Evolutionary conservation across 2,329 filamentous ascomycete species (phyloP), one percentile per base, ranked within the genome.

Genomic region (Cordyceps sp.): DNA sequence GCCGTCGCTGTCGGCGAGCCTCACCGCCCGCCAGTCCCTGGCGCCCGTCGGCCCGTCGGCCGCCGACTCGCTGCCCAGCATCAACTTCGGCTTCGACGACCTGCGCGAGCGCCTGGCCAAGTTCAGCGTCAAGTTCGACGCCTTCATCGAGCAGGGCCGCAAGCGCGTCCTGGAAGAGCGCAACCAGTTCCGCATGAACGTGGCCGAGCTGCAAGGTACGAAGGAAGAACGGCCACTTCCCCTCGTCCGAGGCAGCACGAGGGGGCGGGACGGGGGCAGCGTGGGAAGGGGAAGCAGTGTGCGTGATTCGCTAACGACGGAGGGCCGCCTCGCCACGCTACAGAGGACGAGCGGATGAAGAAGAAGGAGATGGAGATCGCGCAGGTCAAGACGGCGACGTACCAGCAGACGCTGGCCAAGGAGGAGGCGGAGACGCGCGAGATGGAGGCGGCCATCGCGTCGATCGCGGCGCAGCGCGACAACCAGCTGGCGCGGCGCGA

Each of bases 81-180:
- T 93, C 54, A 85, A 93, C 56, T 96, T 98, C 54, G 85, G 85
- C 36, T 96, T 96, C 54, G 86, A 96, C 45, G 84, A 94, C 44
- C 59, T 98, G 49, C 86, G 88, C 57, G 84, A 88, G 47, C 81
- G 85, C 57, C 96, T 98, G 90, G 70, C 78, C 33, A 83, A 81
- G 40, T 98, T 98, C 53, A 94, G 81, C 0, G 69, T 73, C 8
- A 79, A 74, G 44, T 98, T 98, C 45, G 90, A 98, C 50, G 75
- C 77, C 0, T 96, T 94, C 45, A 94, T 98, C 40, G 88, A 93
- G 48, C 76, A 82, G 40, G 85, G 86, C 0, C 71, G 88, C 31
- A 92, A 92, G 55, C 73, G 82, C 33, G 83, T 96, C 0, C 55
- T 96, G 7, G 85, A 94, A 47, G 86, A 96, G 61, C 74, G 85